These are phyloP conservation scores for Plantago elongata DNA, from an alignment of 257 asterid species.

Conservation along the genomic window DNA sequence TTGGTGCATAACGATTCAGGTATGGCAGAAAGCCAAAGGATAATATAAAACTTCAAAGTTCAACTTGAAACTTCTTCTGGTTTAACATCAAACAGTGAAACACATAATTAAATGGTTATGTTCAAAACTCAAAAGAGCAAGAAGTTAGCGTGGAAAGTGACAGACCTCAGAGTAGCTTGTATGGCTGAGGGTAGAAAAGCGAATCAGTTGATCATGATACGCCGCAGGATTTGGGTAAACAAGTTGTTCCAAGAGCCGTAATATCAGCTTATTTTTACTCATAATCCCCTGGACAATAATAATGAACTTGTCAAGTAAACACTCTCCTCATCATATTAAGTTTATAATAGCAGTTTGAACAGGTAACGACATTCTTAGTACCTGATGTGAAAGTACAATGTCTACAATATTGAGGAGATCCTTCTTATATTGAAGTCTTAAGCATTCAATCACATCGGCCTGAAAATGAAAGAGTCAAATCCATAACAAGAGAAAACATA, in stretches of 20 bases:
- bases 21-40: background rate
- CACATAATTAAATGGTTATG: background rate
- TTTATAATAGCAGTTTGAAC: conserved; percentile 11
- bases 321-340: background rate
- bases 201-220: conserved; percentile 80
- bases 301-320: conserved; percentile 8
- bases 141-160: conserved; percentile 14
- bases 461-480: conserved; percentile 27
- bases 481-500: background rate
- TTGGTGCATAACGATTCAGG: too few species aligned
- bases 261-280: conserved; percentile 81
- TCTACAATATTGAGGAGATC: conserved; percentile 88
- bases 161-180: conserved; percentile 87
- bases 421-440: conserved; percentile 88
- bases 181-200: conserved; percentile 85
- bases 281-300: conserved; percentile 59
- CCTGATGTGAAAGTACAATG: conserved; percentile 98
- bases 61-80: too few species aligned
- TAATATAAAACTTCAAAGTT: conserved; percentile 8
- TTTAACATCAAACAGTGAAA: background rate
- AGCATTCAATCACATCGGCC: conserved; percentile 98
- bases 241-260: conserved; percentile 91
- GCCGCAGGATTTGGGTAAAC: conserved; percentile 99
- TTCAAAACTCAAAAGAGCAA: background rate
- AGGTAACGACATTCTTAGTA: conserved; percentile 25